Percentiles rank a stretch among this genome's conserved stretches.
phyloP scores from a whole-genome alignment of 148 eudicot species.

The Dysphania ambrosioides region DNA sequence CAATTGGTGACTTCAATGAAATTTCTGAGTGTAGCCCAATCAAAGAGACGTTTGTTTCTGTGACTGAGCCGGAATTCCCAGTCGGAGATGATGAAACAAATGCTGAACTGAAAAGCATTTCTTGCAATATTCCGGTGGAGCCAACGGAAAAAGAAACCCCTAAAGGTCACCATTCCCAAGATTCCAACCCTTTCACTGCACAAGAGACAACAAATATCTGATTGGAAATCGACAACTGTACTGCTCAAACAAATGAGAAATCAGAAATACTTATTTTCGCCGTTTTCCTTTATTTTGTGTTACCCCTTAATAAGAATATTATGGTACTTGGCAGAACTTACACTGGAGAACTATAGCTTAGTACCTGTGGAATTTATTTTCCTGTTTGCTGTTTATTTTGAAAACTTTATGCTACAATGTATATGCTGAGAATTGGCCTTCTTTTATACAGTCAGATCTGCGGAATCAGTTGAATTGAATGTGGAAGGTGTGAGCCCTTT shows the following conservation, averaged over 20 bases:
- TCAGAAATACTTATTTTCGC: no score
- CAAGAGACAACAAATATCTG: conserved; percentile 4
- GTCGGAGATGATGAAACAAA: background rate
- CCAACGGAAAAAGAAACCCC: background rate
- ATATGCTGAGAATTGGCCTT: background rate
- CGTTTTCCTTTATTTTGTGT: no score
- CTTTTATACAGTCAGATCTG: background rate
- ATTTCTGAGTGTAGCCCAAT: no score
- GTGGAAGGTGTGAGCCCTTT: background rate
- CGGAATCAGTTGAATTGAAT: background rate
- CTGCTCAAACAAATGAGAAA: conserved; percentile 18
- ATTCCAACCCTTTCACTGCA: background rate
- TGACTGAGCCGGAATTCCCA: background rate
- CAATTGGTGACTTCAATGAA: no score
- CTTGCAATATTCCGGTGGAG: background rate
- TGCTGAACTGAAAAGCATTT: conserved; percentile 8
- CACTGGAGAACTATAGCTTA: no score
- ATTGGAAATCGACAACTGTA: background rate
- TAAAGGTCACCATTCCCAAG: conserved; percentile 7
- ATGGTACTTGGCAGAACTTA: background rate
- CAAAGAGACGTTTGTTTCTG: no score
- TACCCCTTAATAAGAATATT: background rate
- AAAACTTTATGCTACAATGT: background rate
- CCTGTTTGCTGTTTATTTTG: background rate
- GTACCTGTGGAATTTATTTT: background rate